Conservation (phyloP, 495 filamentous ascomycete genomes). For the Podospora conica region DNA sequence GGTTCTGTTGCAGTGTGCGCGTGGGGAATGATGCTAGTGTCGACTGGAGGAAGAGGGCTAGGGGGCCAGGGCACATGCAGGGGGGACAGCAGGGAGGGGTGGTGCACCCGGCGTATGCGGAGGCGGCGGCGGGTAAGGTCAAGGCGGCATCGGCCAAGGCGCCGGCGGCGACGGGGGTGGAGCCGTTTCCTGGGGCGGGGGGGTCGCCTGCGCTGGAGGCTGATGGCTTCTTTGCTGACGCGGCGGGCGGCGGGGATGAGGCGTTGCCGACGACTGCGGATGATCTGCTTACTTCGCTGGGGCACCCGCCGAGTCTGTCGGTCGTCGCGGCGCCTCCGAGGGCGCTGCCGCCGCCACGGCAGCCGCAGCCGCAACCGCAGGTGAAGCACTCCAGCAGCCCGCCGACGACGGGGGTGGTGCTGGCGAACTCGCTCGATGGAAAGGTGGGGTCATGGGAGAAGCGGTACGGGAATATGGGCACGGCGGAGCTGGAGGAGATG, state of each 20-base stretch:
- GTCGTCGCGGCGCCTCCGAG: neutral
- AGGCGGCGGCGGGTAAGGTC: neutral
- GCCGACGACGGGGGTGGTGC: neutral
- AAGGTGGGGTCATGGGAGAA: conserved; percentile 15
- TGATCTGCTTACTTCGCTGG: neutral
- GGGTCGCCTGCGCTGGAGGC: no score
- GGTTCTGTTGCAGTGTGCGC: conserved; percentile 13
- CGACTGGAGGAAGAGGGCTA: no score
- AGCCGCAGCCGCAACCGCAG: neutral
- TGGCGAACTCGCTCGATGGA: neutral
- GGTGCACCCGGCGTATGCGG: neutral
- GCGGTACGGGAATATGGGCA: conserved; percentile 11
- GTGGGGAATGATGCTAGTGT: no score
- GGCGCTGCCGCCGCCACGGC: neutral
- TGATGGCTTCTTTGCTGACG: no score
- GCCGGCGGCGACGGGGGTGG: neutral
- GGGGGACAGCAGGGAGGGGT: no score
- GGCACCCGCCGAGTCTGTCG: neutral
- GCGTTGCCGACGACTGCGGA: neutral
- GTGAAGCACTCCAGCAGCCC: neutral
- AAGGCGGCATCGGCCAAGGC: no score
- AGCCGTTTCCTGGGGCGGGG: no score
- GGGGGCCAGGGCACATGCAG: no score
- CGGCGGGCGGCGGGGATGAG: no score
- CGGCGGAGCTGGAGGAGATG: neutral